A percentile compares a stretch with the other conserved stretches of the same genome.
These are phyloP conservation scores for Carex arenaria DNA, from an alignment of 202 grass and related monocot species.

Conservation along the genomic window DNA sequence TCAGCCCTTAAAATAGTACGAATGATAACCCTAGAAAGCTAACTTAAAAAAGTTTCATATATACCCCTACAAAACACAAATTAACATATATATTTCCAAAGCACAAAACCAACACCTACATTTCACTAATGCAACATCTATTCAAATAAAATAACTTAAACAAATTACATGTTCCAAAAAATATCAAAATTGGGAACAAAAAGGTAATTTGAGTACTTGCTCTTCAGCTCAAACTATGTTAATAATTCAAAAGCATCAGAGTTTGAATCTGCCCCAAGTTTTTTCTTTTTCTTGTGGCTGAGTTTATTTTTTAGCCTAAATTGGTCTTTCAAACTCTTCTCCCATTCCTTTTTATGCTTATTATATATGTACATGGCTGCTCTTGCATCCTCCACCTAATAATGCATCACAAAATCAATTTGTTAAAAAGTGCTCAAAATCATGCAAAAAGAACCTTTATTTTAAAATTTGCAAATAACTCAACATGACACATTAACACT, in stretches of 20 bases:
- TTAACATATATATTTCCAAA: neutral
- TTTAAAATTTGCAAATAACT: conserved; percentile 1
- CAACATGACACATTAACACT: neutral
- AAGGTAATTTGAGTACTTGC: neutral
- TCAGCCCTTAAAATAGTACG: too few relatives aligned
- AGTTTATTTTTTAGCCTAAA: conserved; percentile 44
- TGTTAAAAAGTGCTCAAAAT: neutral
- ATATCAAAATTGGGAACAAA: neutral
- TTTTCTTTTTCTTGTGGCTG: conserved; percentile 20
- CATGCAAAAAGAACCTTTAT: neutral
- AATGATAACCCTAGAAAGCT: too few relatives aligned
- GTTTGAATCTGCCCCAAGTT: conserved; percentile 9
- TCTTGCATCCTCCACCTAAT: conserved; percentile 82
- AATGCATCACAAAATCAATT: conserved; percentile 10
- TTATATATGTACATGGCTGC: conserved; percentile 93
- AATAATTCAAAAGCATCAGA: neutral
- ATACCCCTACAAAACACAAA: neutral
- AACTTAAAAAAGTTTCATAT: neutral
- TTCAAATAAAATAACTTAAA: neutral
- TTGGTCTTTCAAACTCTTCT: conserved; percentile 62
- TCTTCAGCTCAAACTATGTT: neutral
- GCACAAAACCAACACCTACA: neutral
- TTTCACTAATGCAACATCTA: neutral
- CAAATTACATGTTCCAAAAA: neutral
- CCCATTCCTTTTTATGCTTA: conserved; percentile 86